phyloP scores from a whole-genome alignment of 1,139 yeast genomes.

The Saccharomyces hybrid region DNA sequence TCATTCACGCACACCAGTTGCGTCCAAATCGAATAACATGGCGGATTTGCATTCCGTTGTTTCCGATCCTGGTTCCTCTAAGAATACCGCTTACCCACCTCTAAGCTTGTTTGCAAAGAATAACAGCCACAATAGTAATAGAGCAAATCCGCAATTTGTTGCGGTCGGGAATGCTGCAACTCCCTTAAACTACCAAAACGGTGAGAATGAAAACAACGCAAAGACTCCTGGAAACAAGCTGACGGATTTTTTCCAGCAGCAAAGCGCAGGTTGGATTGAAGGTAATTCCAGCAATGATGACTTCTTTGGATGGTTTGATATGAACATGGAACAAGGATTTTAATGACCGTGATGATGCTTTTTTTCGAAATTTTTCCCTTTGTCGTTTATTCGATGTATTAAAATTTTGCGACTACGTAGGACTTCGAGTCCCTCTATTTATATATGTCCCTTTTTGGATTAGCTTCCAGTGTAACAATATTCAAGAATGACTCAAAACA shows the following conservation, averaged over 20 bases:
- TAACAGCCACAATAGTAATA: not conserved
- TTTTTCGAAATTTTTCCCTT: not conserved
- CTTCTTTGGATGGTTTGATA: constrained; percentile 93
- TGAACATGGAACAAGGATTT: constrained; percentile 52
- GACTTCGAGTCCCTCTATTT: not conserved
- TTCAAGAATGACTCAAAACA: not conserved
- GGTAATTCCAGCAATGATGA: constrained; percentile 55
- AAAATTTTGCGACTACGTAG: not conserved
- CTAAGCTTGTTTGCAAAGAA: not conserved
- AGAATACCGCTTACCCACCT: not conserved
- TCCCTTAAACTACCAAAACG: not conserved
- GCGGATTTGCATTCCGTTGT: not conserved
- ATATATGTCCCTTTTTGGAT: not conserved
- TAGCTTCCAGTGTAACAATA: not conserved
- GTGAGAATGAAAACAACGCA: not conserved
- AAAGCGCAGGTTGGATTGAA: constrained; percentile 80
- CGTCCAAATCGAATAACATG: not conserved
- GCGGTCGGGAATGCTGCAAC: not conserved
- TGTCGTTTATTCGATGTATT: not conserved
- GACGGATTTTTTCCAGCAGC: constrained; percentile 59
- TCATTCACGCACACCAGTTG: not conserved
- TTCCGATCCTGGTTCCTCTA: not conserved
- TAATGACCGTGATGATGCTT: constrained; percentile 17
- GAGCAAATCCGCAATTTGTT: not conserved
- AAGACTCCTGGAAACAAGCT: constrained; percentile 12